phyloP scores from a whole-genome alignment of 2,329 filamentous ascomycete genomes.

The Fusarium floridanum region DNA sequence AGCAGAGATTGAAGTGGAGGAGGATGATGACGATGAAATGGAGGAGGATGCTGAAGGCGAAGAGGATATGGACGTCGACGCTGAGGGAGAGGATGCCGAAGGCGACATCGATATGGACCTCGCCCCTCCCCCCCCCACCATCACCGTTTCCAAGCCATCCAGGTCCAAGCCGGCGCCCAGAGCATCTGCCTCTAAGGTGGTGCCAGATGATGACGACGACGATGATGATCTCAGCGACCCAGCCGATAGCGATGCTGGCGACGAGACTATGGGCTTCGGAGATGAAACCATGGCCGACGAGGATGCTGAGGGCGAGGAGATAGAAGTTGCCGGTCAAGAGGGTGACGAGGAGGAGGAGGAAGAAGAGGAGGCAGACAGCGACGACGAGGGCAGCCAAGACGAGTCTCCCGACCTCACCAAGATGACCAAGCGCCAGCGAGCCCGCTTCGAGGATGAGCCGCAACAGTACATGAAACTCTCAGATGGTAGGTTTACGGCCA shows the following conservation, averaged over 20 bases:
- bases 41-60: constrained; percentile 55
- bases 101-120: constrained; percentile 62
- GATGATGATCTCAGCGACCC: constrained; percentile 69
- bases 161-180: constrained; percentile 53
- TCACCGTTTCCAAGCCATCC: constrained; percentile 63
- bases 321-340: constrained; percentile 57
- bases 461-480: constrained; percentile 71
- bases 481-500: constrained; percentile 61
- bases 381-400: constrained; percentile 60
- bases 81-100: constrained; percentile 59
- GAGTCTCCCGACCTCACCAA: constrained; percentile 68
- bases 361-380: constrained; percentile 60
- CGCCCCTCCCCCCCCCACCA: constrained; percentile 55
- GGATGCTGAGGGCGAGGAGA: constrained; percentile 63
- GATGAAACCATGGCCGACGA: constrained; percentile 62
- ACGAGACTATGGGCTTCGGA: constrained; percentile 54
- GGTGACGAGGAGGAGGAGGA: constrained; percentile 58
- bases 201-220: constrained; percentile 60
- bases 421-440: constrained; percentile 72
- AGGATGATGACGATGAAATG: constrained; percentile 57
- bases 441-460: constrained; percentile 68
- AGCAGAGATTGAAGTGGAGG: constrained; percentile 55
- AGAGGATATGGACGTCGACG: constrained; percentile 56
- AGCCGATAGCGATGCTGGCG: constrained; percentile 61
- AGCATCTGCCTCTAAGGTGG: constrained; percentile 50